These are phyloP conservation scores for Aphanomyces euteiches DNA, from an alignment of 352 stramenopile species.

Conservation along the genomic window DNA sequence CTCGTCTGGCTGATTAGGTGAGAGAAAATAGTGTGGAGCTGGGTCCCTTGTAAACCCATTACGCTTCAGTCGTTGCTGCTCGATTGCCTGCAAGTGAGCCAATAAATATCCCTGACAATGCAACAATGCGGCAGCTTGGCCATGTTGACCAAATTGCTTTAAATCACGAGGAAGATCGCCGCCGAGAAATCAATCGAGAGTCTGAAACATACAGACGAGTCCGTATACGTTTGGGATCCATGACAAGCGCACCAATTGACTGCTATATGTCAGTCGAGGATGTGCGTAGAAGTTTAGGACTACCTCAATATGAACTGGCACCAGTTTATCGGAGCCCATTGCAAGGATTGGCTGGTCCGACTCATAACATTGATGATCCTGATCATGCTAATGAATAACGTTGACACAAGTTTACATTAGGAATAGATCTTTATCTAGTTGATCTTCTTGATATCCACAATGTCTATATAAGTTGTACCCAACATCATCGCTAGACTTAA, in stretches of 20 bases:
- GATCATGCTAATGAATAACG: not conserved
- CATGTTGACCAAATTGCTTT: not conserved
- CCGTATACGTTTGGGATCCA: not conserved
- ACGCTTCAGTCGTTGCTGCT: not conserved
- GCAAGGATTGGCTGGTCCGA: no score
- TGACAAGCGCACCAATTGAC: not conserved
- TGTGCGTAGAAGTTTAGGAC: not conserved
- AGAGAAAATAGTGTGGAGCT: not conserved
- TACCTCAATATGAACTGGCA: not conserved
- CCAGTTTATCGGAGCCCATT: not conserved
- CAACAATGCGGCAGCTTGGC: not conserved
- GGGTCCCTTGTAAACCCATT: not conserved
- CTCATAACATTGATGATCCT: not conserved
- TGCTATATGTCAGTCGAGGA: not conserved
- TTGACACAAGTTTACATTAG: not conserved
- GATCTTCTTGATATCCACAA: not conserved
- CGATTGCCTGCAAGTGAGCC: not conserved
- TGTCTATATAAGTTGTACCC: not conserved
- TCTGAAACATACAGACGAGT: not conserved
- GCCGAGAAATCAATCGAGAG: not conserved
- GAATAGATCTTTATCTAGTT: conserved; percentile 3
- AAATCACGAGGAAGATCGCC: not conserved
- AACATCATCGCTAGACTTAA: not conserved
- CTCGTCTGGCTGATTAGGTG: not conserved
- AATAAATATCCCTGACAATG: not conserved